phyloP scores from a whole-genome alignment of 768 basidiomycete species.

The Mycena latifolia region DNA sequence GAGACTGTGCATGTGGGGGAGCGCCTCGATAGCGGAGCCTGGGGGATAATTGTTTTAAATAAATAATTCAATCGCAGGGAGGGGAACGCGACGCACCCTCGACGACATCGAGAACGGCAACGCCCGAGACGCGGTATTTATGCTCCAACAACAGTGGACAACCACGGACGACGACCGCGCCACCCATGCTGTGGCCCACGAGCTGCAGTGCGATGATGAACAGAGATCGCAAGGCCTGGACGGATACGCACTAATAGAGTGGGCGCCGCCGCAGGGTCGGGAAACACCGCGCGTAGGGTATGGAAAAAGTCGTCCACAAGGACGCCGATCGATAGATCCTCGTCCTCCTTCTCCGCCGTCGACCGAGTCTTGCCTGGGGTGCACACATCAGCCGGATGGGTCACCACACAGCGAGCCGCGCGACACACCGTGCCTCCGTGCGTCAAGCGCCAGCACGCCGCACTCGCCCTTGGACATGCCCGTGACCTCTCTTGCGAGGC shows the following conservation, averaged over 20 bases:
- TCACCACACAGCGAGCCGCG: background rate
- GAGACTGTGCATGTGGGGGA: constrained; percentile 92
- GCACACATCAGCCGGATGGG: constrained; percentile 37
- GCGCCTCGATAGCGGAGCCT: constrained; percentile 94
- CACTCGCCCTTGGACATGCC: constrained; percentile 74
- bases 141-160: constrained; percentile 74
- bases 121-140: constrained; percentile 80
- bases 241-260: constrained; percentile 77
- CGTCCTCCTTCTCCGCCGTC: constrained; percentile 51
- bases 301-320: constrained; percentile 82
- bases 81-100: constrained; percentile 66
- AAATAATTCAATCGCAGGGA: background rate
- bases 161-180: constrained; percentile 84
- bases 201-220: constrained; percentile 57
- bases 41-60: too few species aligned
- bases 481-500: constrained; percentile 84
- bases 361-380: constrained; percentile 82
- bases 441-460: constrained; percentile 87
- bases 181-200: constrained; percentile 97
- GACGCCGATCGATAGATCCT: constrained; percentile 79
- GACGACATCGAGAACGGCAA: constrained; percentile 89
- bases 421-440: constrained; percentile 85
- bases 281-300: constrained; percentile 77
- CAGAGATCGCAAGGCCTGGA: background rate
- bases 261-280: constrained; percentile 72